Base-by-base conservation (phyloP, 352 stramenopile genomes). In the Phytophthora cajani region DNA sequence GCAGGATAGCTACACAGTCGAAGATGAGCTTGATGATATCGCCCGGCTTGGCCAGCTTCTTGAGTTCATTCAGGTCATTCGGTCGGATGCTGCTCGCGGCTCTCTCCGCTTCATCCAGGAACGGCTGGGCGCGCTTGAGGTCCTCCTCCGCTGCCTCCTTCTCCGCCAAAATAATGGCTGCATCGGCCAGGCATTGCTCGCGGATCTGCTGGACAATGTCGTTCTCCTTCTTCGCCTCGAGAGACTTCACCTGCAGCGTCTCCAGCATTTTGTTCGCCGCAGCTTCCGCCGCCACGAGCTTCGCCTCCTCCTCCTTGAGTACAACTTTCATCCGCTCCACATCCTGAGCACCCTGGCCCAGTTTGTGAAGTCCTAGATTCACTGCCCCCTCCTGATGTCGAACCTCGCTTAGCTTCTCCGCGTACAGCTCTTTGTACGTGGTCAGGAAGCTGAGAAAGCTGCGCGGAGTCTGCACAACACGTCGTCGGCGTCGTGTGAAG, bases 21-120 rank as follows among this genome's bases (percentile, higher is more conserved):
- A 98, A 97, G 53, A 98, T 97, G 5, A 98, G 75, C 49, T 97
- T 97, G 77, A 98, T 98, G 50, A 98, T 94, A 57, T 98, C 90
- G 0, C 86, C 86, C 0, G 93, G 92, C 64, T 97, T 98, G 7
- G 87, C 81, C 12, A 98, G 75, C 56, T 97, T 98, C 71, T 98
- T 98, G 19, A 98, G 75, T 65, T 98, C 93, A 64, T 95, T 97
- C 55, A 98, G 60, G 69, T 97, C 93, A 63, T 94, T 95, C 1
- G 92, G 84, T 50, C 94, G 94, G 71, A 98, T 97, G 60, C 78
- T 92, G 32, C 84, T 93, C 5, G 94, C 88, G 3, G 92, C 92
- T 8, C 85, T 75, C 64, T 97, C 88, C 1, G 92, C 92, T 67
- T 97, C 90, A 36, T 98, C 92, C 25, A 98, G 50, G 67, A 97